A percentile compares a stretch with the other conserved stretches of the same genome.
Conservation (phyloP, 345 rosid genomes). For the Eucalyptus pumila region DNA sequence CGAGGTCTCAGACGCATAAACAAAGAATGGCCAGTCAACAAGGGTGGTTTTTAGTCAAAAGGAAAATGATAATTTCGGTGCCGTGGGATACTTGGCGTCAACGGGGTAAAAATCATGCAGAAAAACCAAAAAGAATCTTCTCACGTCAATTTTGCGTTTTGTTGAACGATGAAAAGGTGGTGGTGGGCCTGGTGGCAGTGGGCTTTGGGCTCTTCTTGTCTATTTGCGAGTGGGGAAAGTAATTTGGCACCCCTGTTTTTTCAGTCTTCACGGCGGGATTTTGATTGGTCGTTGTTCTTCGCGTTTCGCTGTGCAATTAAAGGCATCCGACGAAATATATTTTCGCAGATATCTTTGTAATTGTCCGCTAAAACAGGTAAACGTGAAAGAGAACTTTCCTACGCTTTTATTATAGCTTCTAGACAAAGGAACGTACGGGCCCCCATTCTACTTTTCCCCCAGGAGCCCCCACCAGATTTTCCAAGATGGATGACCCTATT, state of each 20-base stretch:
- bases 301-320: not conserved
- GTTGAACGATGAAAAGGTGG: not conserved
- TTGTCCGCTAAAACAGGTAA: not conserved
- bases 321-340: not conserved
- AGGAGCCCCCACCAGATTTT: not conserved
- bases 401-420: not conserved
- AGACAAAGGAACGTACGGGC: not conserved
- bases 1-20: not conserved
- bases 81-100: not conserved
- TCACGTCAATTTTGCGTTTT: not conserved
- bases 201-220: not conserved
- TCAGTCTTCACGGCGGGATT: not conserved
- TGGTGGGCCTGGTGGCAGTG: not conserved
- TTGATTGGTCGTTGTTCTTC: not conserved
- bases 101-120: not conserved
- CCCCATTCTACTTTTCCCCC: not conserved
- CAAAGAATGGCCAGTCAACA: not conserved
- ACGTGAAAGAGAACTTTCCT: not conserved
- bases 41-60: not conserved
- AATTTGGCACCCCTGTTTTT: not conserved
- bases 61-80: not conserved
- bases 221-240: not conserved
- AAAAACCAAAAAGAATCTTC: not conserved
- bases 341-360: not conserved
- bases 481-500: not conserved